These are phyloP conservation scores for Plectosphaerella plurivora DNA, from an alignment of 2,329 filamentous ascomycete species.

Conservation along the genomic window DNA sequence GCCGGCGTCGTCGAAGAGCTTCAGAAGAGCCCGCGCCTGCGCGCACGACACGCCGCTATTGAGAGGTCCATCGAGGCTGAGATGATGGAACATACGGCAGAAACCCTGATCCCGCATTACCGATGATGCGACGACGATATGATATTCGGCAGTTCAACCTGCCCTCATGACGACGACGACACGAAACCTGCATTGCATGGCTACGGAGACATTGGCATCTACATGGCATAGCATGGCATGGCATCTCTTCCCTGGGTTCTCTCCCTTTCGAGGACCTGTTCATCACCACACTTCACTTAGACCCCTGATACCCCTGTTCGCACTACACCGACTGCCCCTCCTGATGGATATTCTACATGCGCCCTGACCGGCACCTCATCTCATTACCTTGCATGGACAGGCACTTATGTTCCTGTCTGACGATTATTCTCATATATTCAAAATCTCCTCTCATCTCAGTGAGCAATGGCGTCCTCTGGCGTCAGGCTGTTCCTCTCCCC, in stretches of 20 bases:
- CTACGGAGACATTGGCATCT: not conserved
- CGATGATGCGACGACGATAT: not conserved
- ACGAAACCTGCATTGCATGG: not conserved
- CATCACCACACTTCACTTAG: slow-evolving; percentile 21
- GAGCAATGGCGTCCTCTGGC: slow-evolving; percentile 11
- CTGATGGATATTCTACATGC: too few species aligned
- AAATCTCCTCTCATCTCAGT: slow-evolving; percentile 18
- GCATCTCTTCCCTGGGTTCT: slow-evolving; percentile 10
- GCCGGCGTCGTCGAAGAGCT: slow-evolving; percentile 60
- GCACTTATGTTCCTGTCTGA: not conserved
- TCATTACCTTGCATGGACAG: not conserved
- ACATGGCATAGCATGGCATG: not conserved
- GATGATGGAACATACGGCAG: not conserved
- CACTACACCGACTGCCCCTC: slow-evolving; percentile 10
- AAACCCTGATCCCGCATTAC: not conserved
- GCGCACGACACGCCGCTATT: slow-evolving; percentile 58
- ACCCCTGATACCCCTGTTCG: slow-evolving; percentile 34
- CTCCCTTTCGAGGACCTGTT: slow-evolving; percentile 15
- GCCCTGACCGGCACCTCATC: slow-evolving; percentile 1
- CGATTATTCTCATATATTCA: not conserved
- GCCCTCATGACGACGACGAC: not conserved
- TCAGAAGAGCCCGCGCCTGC: slow-evolving; percentile 56
- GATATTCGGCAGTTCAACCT: not conserved
- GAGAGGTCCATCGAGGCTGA: slow-evolving; percentile 45
- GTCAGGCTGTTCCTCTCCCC: slow-evolving; percentile 49